phyloP scores from a whole-genome alignment of 495 filamentous ascomycete species.

The Polyplosphaeria fusca region DNA sequence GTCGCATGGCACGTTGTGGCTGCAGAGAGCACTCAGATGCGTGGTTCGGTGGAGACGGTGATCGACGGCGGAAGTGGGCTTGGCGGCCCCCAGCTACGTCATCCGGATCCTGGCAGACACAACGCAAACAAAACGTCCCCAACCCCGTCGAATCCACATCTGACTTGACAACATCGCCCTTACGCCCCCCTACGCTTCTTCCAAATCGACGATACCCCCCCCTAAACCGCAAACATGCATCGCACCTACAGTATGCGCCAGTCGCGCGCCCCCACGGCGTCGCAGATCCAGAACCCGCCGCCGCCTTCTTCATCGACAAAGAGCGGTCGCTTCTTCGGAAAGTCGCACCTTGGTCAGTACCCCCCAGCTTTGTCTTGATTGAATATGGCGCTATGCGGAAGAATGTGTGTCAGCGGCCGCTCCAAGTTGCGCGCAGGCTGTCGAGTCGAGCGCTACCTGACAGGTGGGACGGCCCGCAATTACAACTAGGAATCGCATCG shows the following conservation, averaged over 20 bases:
- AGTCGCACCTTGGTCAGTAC: constrained; percentile 75
- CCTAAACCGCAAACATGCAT: constrained; percentile 63
- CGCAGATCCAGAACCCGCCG: constrained; percentile 86
- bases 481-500: too few relatives aligned
- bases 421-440: background rate
- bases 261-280: constrained; percentile 86
- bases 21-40: too few relatives aligned
- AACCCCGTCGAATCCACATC: background rate
- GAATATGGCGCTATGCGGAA: background rate
- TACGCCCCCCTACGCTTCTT: background rate
- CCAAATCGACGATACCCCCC: background rate
- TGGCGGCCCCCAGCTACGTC: background rate
- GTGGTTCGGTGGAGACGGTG: background rate
- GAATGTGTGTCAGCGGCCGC: background rate
- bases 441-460: too few relatives aligned
- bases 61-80: background rate
- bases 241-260: constrained; percentile 95
- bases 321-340: constrained; percentile 81
- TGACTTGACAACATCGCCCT: background rate
- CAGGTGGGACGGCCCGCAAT: too few relatives aligned
- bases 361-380: background rate
- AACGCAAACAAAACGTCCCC: constrained; percentile 16
- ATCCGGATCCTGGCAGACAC: background rate
- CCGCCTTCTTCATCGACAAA: constrained; percentile 91
- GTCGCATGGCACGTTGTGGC: too few relatives aligned